A percentile compares a stretch with the other conserved stretches of the same genome.
Evolutionary conservation across 1,284 basidiomycete species (phyloP).

Genomic region (Naganishia sp.): DNA sequence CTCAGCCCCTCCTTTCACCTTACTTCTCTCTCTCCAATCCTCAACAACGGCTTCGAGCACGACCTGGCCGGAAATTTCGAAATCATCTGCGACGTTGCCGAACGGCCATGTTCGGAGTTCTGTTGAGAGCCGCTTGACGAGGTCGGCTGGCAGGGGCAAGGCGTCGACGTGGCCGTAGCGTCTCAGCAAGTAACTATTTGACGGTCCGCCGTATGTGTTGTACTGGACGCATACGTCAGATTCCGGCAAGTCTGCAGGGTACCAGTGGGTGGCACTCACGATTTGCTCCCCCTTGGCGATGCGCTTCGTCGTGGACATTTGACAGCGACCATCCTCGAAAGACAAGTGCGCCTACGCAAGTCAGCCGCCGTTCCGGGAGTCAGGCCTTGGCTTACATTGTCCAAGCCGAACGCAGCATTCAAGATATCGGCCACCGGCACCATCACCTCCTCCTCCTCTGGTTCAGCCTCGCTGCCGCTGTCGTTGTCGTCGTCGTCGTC

Average conservation of each 20-base stretch:
- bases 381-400: constrained; percentile 66
- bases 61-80: constrained; percentile 79
- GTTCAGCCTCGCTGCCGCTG: constrained; percentile 61
- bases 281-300: constrained; percentile 85
- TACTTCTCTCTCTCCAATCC: constrained; percentile 26
- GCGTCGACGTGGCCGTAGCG: constrained; percentile 92
- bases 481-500: constrained; percentile 41
- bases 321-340: constrained; percentile 69
- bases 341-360: constrained; percentile 73
- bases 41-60: constrained; percentile 61
- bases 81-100: constrained; percentile 84
- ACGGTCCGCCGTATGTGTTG: constrained; percentile 94
- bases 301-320: constrained; percentile 76
- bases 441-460: constrained; percentile 76
- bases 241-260: not conserved
- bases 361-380: not conserved
- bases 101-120: constrained; percentile 41
- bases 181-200: constrained; percentile 90
- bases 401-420: constrained; percentile 79
- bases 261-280: constrained; percentile 57
- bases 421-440: constrained; percentile 96
- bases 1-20: constrained; percentile 17
- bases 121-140: constrained; percentile 33
- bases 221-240: constrained; percentile 58
- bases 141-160: constrained; percentile 59